Percentiles rank a stretch among this genome's conserved stretches.
Conservation (phyloP, 2,329 filamentous ascomycete species). For the Colletotrichum sp. region DNA sequence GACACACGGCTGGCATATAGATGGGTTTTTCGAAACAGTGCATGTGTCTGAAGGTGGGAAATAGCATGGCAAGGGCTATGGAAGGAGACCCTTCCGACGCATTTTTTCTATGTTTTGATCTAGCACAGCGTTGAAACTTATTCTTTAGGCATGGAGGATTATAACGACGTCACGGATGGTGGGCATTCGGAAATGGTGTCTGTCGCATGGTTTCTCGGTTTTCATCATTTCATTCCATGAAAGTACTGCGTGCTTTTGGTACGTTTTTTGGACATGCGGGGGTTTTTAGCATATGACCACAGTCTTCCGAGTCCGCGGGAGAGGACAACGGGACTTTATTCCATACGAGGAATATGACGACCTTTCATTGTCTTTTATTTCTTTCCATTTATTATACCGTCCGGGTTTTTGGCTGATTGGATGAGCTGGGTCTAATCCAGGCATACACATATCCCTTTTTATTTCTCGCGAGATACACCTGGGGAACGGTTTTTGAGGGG, state of each 20-base stretch:
- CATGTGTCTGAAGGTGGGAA: background rate
- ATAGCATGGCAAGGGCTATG: background rate
- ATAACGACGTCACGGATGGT: slow-evolving; percentile 12
- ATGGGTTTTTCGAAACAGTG: background rate
- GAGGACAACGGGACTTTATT: background rate
- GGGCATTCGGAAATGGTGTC: slow-evolving; percentile 8
- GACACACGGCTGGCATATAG: background rate
- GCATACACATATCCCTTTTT: background rate
- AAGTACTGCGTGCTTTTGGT: background rate
- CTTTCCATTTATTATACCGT: background rate
- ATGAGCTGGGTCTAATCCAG: background rate
- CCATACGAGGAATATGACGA: background rate
- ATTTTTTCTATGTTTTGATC: background rate
- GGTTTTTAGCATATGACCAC: background rate
- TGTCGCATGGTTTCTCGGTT: background rate
- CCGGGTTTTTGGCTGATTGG: background rate
- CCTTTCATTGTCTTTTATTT: background rate
- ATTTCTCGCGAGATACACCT: background rate
- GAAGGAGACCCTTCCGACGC: background rate
- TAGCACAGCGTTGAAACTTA: slow-evolving; percentile 6
- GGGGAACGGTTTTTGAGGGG: background rate
- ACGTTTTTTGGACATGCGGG: background rate
- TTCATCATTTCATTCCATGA: background rate
- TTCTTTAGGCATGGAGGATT: slow-evolving; percentile 2
- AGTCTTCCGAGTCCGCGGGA: background rate